Evolutionary conservation across 768 basidiomycete species (phyloP), one percentile per base, ranked within the genome.

Genomic region (Suillus subaureus): DNA sequence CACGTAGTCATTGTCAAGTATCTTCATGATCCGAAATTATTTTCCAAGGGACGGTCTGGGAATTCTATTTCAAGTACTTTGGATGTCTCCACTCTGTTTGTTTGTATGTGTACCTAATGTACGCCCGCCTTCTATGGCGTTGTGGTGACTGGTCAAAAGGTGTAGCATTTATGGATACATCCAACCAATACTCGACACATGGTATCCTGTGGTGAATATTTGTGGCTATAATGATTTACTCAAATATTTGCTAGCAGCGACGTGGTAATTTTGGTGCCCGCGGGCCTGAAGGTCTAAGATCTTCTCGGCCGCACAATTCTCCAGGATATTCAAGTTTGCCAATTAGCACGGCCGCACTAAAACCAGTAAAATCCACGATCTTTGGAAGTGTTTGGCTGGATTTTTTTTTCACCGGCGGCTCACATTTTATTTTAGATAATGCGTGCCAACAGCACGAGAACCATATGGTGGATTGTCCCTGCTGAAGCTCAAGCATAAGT

Each of bases 21-120:
- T 43, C 39, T 28, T 31, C 9, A 60, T 42, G 58, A 60, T 60
- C 58, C 26, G 58, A 60, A 42, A 6, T 60, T 60, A 60, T 60
- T 60, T 60, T n/a, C n/a, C n/a, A n/a, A 18, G 35, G 37, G 18
- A 40, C 39, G 21, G 18, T 42, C 40, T 60, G 39, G 58, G 58
- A 21, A 42, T 60, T 26, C 8, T 58, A 58, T 58, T 58, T 42
- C 18, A 42, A 60, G 26, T 21, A n/a, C 28, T 60, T 4, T 58
- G 37, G 21, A 39, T 39, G 55, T 39, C 57, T 40, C 57, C 39
- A 26, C 35, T 40, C 31, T 31, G 37, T 58, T 58, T 18, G 26
- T 42, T 60, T 26, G 58, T 31, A 21, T 28, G 18, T 39, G 6
- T 21, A 42, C 26, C 51, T 16, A 21, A 54, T 31, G 28, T 54